Conservation (phyloP, 139 green algal species). For the Desmodesmus armatus region DNA sequence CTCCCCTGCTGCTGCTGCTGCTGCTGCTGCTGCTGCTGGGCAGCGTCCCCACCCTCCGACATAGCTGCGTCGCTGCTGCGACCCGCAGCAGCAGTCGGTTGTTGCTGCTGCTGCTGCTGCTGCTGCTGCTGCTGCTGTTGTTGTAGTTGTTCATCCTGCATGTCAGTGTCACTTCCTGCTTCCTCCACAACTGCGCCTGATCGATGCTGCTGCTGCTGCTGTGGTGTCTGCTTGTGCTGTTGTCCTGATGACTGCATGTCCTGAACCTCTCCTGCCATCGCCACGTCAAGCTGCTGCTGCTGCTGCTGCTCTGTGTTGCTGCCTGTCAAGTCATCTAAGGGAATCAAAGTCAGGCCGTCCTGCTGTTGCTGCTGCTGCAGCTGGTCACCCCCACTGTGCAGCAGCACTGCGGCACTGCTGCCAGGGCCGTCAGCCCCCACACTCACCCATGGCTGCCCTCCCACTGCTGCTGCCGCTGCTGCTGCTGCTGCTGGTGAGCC, state of each 20-base stretch:
- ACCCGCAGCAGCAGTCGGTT: background rate
- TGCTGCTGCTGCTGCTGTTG: conserved; percentile 21
- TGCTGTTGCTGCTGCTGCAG: conserved; percentile 12
- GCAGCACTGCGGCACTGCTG: background rate
- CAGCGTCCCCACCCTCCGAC: background rate
- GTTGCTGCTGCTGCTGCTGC: background rate
- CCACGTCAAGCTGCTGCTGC: background rate
- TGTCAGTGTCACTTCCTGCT: conserved; percentile 12
- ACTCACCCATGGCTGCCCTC: background rate
- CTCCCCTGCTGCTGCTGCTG: conserved; percentile 12
- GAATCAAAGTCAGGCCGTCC: no score
- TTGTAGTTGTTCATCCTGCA: background rate
- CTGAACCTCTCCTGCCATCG: background rate
- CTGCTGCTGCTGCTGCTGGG: background rate
- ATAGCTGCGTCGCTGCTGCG: background rate
- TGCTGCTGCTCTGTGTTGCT: no score
- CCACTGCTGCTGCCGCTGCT: conserved; percentile 1
- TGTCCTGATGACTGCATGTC: background rate
- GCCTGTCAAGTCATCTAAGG: no score
- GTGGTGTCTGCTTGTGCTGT: background rate
- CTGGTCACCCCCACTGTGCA: background rate
- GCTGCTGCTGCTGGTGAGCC: background rate
- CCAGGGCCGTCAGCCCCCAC: background rate
- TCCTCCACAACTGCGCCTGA: background rate
- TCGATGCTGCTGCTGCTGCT: conserved; percentile 34